These are phyloP conservation scores for Excoecaria cochinchinensis DNA, from an alignment of 345 rosid genomes.

Conservation along the genomic window DNA sequence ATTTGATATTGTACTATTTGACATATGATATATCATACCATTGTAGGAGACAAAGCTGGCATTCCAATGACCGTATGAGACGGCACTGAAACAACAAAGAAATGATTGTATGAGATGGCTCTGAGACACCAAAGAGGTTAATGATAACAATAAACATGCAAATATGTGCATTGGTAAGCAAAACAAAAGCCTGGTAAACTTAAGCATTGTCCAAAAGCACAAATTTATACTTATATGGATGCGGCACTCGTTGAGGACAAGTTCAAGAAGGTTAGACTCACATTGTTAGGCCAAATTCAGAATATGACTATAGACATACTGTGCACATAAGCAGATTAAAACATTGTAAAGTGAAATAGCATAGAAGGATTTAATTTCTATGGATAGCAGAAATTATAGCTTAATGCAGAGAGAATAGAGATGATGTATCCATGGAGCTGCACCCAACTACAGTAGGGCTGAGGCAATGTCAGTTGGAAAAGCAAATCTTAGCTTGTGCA, in stretches of 20 bases:
- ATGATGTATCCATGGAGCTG: not conserved
- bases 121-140: constrained; percentile 41
- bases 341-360: not conserved
- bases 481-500: not conserved
- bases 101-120: constrained; percentile 59
- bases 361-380: not conserved
- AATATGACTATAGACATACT: not conserved
- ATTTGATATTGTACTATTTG: not conserved
- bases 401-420: not conserved
- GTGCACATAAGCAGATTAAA: not conserved
- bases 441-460: not conserved
- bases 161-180: not conserved
- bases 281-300: not conserved
- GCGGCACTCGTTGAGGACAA: not conserved
- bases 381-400: not conserved
- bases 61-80: constrained; percentile 66
- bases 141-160: not conserved
- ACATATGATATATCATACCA: constrained; percentile 50
- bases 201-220: not conserved
- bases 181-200: not conserved
- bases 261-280: not conserved
- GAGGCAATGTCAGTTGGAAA: not conserved
- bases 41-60: constrained; percentile 99
- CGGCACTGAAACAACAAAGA: constrained; percentile 51
- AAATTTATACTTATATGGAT: not conserved